Evolutionary conservation across 2,329 filamentous ascomycete genomes (phyloP), one percentile per base, ranked within the genome.

Genomic region (Graphiopsis chlorocephala): DNA sequence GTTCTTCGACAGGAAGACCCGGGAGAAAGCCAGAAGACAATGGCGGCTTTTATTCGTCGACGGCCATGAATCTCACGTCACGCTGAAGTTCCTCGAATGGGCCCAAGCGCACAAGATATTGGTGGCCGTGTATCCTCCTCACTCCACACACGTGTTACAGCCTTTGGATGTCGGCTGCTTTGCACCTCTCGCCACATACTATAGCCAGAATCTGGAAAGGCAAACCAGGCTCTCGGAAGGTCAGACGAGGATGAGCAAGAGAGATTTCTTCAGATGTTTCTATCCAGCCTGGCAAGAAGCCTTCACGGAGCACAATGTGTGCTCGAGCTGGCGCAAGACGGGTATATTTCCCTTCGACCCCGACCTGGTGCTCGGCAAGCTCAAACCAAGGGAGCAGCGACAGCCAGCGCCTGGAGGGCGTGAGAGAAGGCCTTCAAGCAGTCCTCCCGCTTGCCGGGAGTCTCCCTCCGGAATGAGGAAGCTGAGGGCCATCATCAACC

Each of bases 121-220:
- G 33, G 38, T 66, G 15, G 66, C 63, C 47, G 42, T 59, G 31
- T 59, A 28, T n/a, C n/a, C n/a, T n/a, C n/a, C n/a, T n/a, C n/a
- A n/a, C n/a, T n/a, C n/a, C n/a, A n/a, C n/a, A n/a, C 42, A 42
- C n/a, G 26, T 20, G 35, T 29, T 68, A 23, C 65, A 71, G 65
- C 69, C 68, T 35, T 52, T 70, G 14, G 68, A 72, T 65, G 53
- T 71, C 20, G 56, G 68, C 23, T 55, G 66, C n/a, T 68, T 70
- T 38, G 45, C 61, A n/a, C 67, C 66, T 47, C 52, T 68, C 23
- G 68, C 66, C 28, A 68, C 26, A n/a, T 67, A 66, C 35, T 68
- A 69, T 42, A 64, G 58, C 60, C 56, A 69, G 55, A 14, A 55
- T 11, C 59, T 68, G 5, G 60, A 67, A 17, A 5, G 26, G 26